Percentiles rank a stretch among this genome's conserved stretches.
phyloP scores from a whole-genome alignment of 1,284 basidiomycete genomes.

The Megacollybia platyphylla region DNA sequence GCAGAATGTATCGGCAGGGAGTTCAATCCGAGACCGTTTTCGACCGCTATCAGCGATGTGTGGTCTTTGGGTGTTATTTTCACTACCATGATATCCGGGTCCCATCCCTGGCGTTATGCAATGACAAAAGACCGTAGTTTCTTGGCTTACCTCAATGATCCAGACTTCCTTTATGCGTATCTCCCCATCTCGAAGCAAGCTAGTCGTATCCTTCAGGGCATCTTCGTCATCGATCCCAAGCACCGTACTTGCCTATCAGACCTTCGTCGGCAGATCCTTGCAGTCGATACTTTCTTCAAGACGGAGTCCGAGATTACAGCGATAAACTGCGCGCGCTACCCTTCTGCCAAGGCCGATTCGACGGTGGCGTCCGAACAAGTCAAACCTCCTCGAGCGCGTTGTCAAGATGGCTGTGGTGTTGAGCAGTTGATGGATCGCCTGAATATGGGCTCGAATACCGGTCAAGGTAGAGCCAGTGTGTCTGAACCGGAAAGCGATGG shows the following conservation, averaged over 20 bases:
- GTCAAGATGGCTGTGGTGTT: slow-evolving; percentile 10
- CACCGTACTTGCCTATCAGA: slow-evolving; percentile 50
- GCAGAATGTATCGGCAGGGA: slow-evolving; percentile 64
- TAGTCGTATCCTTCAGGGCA: slow-evolving; percentile 41
- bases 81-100: slow-evolving; percentile 78
- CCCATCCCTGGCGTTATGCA: slow-evolving; percentile 83
- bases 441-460: not conserved
- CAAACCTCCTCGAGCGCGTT: slow-evolving; percentile 14
- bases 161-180: slow-evolving; percentile 54
- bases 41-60: slow-evolving; percentile 69
- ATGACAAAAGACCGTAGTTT: slow-evolving; percentile 64
- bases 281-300: slow-evolving; percentile 59
- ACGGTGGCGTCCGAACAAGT: not conserved
- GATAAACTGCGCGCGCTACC: slow-evolving; percentile 1
- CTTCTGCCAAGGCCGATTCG: not conserved
- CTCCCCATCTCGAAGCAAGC: slow-evolving; percentile 58
- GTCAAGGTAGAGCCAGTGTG: too few species aligned
- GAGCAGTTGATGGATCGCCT: not conserved
- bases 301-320: slow-evolving; percentile 30
- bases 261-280: slow-evolving; percentile 43
- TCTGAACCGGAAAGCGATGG: slow-evolving; percentile 24
- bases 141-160: slow-evolving; percentile 52
- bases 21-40: slow-evolving; percentile 39
- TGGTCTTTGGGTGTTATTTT: slow-evolving; percentile 87
- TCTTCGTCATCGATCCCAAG: slow-evolving; percentile 42